Percentiles rank a stretch among this genome's conserved stretches.
Evolutionary conservation across 2,329 filamentous ascomycete species (phyloP).

Genomic region (Apiospora marii): DNA sequence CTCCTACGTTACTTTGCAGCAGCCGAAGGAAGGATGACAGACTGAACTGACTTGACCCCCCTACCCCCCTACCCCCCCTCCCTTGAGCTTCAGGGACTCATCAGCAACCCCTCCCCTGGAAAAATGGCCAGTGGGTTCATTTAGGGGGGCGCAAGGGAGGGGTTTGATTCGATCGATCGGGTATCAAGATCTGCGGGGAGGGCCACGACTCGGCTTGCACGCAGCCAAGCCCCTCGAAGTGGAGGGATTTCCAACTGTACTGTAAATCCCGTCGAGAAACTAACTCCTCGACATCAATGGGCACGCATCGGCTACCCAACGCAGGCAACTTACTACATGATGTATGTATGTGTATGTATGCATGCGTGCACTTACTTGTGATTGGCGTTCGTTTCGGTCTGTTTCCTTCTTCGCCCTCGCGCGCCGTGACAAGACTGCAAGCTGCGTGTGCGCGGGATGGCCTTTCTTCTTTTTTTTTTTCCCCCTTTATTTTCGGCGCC

Average conservation of each 20-base stretch:
- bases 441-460: neutral
- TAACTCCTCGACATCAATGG: neutral
- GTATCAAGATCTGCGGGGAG: constrained; percentile 16
- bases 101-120: neutral
- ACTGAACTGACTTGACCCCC: neutral
- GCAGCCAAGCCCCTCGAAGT: too few relatives aligned
- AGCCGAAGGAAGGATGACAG: neutral
- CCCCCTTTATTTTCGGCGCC: too few relatives aligned
- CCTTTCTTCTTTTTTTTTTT: neutral
- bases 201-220: neutral
- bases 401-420: neutral
- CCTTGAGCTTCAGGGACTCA: neutral
- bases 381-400: neutral
- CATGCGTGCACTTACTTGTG: neutral
- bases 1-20: neutral
- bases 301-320: too few relatives aligned
- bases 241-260: too few relatives aligned
- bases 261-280: neutral
- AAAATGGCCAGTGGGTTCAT: neutral
- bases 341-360: too few relatives aligned
- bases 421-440: neutral
- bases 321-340: too few relatives aligned
- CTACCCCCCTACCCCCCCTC: too few relatives aligned
- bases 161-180: constrained; percentile 8
- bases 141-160: neutral